A percentile compares a stretch with the other conserved stretches of the same genome.
Conservation (phyloP, 2,329 filamentous ascomycete species). For the Nothophoma quercina region DNA sequence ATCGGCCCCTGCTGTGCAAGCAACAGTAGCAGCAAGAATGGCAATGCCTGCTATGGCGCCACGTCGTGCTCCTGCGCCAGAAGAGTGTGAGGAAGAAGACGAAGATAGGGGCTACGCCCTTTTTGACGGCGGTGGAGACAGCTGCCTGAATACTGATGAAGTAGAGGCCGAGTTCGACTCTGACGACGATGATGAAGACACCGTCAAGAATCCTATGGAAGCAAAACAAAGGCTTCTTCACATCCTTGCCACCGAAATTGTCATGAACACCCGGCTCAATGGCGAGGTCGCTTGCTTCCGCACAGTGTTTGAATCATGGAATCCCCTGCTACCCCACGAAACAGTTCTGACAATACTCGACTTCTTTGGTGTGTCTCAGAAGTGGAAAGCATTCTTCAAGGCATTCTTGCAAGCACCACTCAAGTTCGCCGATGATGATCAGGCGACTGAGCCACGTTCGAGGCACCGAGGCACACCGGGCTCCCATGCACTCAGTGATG, state of each 20-base stretch:
- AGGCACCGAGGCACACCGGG: slow-evolving; percentile 57
- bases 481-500: slow-evolving; percentile 56
- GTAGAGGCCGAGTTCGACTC: neutral
- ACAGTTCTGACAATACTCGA: slow-evolving; percentile 54
- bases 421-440: slow-evolving; percentile 50
- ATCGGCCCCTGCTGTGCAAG: neutral
- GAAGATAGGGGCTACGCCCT: neutral
- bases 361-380: slow-evolving; percentile 55
- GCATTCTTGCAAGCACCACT: slow-evolving; percentile 57
- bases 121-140: neutral
- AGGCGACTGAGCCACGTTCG: slow-evolving; percentile 44
- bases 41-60: too few species aligned
- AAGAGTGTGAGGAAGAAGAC: neutral
- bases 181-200: slow-evolving; percentile 11
- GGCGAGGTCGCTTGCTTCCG: slow-evolving; percentile 42
- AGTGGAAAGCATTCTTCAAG: slow-evolving; percentile 56
- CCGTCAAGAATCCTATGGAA: slow-evolving; percentile 38
- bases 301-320: slow-evolving; percentile 44
- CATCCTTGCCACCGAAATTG: slow-evolving; percentile 39
- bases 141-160: neutral
- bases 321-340: slow-evolving; percentile 52
- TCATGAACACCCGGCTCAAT: slow-evolving; percentile 41
- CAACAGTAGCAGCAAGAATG: neutral
- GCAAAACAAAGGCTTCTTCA: slow-evolving; percentile 43
- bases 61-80: too few species aligned